Conservation (phyloP, 2,329 filamentous ascomycete species). For the Scedosporium apiospermum region DNA sequence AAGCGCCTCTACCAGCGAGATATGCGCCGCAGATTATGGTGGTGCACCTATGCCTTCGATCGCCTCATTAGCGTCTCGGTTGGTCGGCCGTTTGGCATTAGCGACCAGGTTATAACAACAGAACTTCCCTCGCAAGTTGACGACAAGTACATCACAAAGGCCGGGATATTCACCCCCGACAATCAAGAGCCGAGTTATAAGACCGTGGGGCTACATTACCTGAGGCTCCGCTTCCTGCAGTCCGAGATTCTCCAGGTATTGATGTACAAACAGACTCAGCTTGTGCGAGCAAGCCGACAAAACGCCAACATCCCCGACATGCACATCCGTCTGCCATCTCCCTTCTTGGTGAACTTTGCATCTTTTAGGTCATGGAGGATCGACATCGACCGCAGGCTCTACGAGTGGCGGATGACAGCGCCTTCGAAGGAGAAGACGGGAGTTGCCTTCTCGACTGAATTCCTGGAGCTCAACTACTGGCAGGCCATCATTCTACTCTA, state of each 20-base stretch:
- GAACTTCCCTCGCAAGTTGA: conserved; percentile 86
- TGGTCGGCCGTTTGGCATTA: conserved; percentile 84
- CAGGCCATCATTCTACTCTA: conserved; percentile 95
- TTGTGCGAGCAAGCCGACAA: conserved; percentile 57
- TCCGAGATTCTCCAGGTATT: conserved; percentile 92
- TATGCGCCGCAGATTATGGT: conserved; percentile 80
- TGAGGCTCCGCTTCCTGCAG: conserved; percentile 77
- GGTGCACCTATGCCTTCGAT: conserved; percentile 94
- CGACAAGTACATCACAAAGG: conserved; percentile 76
- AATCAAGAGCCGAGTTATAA: conserved; percentile 70
- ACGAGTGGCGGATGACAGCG: conserved; percentile 77
- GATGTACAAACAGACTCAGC: conserved; percentile 82
- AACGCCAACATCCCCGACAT: conserved; percentile 62
- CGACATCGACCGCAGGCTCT: conserved; percentile 74
- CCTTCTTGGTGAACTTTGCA: conserved; percentile 74
- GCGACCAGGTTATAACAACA: conserved; percentile 93
- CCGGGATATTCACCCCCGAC: conserved; percentile 60
- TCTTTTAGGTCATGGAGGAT: conserved; percentile 83
- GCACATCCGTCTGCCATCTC: conserved; percentile 69
- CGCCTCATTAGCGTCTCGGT: conserved; percentile 92
- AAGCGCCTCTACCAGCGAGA: conserved; percentile 79
- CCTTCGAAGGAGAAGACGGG: conserved; percentile 72
- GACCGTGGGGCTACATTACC: conserved; percentile 83
- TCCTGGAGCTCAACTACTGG: conserved; percentile 95
- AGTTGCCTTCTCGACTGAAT: conserved; percentile 81